Percentiles rank a stretch among this genome's conserved stretches.
Evolutionary conservation across 768 basidiomycete genomes (phyloP).

Genomic region (Suillus plorans): DNA sequence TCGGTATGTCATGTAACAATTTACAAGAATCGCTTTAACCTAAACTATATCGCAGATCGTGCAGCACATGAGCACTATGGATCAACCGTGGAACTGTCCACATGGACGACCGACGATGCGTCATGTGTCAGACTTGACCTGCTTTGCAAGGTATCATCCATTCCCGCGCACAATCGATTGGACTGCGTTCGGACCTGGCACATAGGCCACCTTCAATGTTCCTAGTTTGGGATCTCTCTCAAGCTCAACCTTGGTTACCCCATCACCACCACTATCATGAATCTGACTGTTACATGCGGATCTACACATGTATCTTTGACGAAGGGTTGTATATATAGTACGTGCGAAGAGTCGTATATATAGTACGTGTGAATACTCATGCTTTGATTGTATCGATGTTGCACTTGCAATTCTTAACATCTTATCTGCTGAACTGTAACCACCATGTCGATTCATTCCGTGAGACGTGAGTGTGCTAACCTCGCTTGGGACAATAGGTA

Average conservation of each 20-base stretch:
- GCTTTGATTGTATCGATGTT: not conserved
- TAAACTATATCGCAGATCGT: slow-evolving; percentile 49
- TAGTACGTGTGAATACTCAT: not conserved
- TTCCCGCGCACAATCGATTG: slow-evolving; percentile 35
- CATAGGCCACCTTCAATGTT: not conserved
- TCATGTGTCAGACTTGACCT: slow-evolving; percentile 57
- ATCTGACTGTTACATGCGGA: not conserved
- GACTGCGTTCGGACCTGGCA: slow-evolving; percentile 24
- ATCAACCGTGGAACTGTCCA: slow-evolving; percentile 89
- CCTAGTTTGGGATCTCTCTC: not conserved
- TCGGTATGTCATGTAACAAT: slow-evolving; percentile 35
- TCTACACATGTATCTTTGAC: not conserved
- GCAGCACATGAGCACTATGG: slow-evolving; percentile 80
- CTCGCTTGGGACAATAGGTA: slow-evolving; percentile 64
- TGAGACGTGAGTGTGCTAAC: slow-evolving; percentile 52
- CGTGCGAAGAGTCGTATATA: not conserved
- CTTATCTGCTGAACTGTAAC: slow-evolving; percentile 5
- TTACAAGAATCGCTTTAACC: not conserved
- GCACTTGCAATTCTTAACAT: not conserved
- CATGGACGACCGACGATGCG: slow-evolving; percentile 86
- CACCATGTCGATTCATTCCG: slow-evolving; percentile 50
- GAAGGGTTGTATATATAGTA: not conserved
- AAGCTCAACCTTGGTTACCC: not conserved
- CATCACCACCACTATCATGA: not conserved
- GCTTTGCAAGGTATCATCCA: slow-evolving; percentile 20